These are phyloP conservation scores for Puccinia polysora DNA, from an alignment of 1,284 basidiomycete genomes.

Conservation along the genomic window DNA sequence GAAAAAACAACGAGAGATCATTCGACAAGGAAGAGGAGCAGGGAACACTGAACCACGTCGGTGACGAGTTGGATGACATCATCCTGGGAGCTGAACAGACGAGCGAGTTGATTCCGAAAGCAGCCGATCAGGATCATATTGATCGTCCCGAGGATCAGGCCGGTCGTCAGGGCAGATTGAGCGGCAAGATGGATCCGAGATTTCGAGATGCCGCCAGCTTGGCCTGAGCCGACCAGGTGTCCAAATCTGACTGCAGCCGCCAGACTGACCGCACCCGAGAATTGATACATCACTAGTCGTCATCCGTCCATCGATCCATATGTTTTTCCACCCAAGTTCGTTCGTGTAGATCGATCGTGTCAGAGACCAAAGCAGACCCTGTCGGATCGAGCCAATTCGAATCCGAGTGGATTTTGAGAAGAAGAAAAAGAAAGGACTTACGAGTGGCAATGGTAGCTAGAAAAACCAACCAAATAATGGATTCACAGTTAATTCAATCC, in stretches of 20 bases:
- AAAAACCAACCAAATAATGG: too few relatives aligned
- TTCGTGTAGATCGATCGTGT: background rate
- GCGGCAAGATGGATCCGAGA: background rate
- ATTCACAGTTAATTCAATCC: background rate
- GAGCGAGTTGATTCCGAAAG: slow-evolving; percentile 4
- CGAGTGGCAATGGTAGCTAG: slow-evolving; percentile 9
- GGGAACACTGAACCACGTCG: slow-evolving; percentile 21
- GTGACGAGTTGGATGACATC: slow-evolving; percentile 21
- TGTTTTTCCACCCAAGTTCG: slow-evolving; percentile 59
- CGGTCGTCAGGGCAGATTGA: background rate
- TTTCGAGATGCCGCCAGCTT: too few relatives aligned
- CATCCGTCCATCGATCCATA: slow-evolving; percentile 64
- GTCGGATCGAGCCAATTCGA: background rate
- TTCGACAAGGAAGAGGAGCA: too few relatives aligned
- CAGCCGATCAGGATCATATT: slow-evolving; percentile 8
- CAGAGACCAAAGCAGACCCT: background rate
- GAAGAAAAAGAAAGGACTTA: background rate
- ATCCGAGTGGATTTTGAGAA: background rate
- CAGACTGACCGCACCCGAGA: slow-evolving; percentile 72
- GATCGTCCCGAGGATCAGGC: slow-evolving; percentile 2
- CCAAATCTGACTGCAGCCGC: slow-evolving; percentile 74
- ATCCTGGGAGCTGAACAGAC: slow-evolving; percentile 21
- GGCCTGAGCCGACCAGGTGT: slow-evolving; percentile 42
- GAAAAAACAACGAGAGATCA: too few relatives aligned
- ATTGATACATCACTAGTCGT: slow-evolving; percentile 69